phyloP scores from a whole-genome alignment of 805 yeast species.

The Lipomyces mesembrius region DNA sequence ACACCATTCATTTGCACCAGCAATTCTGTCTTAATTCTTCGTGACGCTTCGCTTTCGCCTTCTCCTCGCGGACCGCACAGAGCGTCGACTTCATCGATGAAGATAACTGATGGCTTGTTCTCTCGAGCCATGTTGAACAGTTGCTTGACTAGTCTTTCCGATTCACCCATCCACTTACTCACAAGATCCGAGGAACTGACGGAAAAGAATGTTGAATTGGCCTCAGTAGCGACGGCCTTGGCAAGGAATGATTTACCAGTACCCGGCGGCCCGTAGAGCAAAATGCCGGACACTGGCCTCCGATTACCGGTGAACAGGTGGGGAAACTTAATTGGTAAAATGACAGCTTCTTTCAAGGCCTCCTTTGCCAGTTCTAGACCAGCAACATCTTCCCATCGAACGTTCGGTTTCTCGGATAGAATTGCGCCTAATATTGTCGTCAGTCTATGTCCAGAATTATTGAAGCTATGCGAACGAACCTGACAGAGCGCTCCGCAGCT shows the following conservation, averaged over 20 bases:
- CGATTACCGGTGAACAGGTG: constrained; percentile 93
- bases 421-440: constrained; percentile 56
- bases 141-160: constrained; percentile 94
- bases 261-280: constrained; percentile 93
- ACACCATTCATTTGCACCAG: constrained; percentile 99
- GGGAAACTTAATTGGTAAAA: constrained; percentile 93
- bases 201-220: constrained; percentile 94
- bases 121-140: constrained; percentile 95
- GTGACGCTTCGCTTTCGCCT: constrained; percentile 93
- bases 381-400: constrained; percentile 93
- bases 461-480: constrained; percentile 48
- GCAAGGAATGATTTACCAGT: constrained; percentile 97
- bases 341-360: constrained; percentile 95
- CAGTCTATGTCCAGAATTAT: not conserved
- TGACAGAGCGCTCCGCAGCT: constrained; percentile 85
- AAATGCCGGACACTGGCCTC: constrained; percentile 87
- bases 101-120: constrained; percentile 91
- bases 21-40: constrained; percentile 94
- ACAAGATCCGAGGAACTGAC: constrained; percentile 96
- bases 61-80: constrained; percentile 98
- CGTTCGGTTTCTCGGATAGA: constrained; percentile 87
- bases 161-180: constrained; percentile 99
- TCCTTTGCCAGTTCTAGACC: constrained; percentile 95
- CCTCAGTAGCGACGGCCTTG: constrained; percentile 98
- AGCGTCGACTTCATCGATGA: constrained; percentile 98